Evolutionary conservation across 2,329 filamentous ascomycete species (phyloP).

Genomic region (Colletotrichum melonis): DNA sequence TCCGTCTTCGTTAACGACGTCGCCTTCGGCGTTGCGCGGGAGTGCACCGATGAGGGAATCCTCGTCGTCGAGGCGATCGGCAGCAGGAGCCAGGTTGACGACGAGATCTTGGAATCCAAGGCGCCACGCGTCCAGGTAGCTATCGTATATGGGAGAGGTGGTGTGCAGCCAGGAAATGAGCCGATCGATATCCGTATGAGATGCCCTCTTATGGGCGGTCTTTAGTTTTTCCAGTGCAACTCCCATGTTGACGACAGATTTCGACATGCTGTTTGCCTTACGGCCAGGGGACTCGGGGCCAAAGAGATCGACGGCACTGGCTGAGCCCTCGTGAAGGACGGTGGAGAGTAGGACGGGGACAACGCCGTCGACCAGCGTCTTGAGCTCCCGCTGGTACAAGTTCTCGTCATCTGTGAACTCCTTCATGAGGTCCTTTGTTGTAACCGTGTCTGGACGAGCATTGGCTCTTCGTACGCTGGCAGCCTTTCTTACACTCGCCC

Average conservation of each 20-base stretch:
- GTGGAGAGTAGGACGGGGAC: conserved; percentile 91
- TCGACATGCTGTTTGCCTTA: conserved; percentile 74
- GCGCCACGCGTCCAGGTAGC: conserved; percentile 90
- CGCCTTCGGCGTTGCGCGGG: conserved; percentile 73
- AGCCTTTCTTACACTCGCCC: conserved; percentile 81
- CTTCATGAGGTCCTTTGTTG: conserved; percentile 78
- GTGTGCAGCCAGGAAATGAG: conserved; percentile 86
- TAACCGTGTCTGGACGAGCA: conserved; percentile 74
- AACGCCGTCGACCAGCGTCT: conserved; percentile 93
- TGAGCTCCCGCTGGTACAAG: conserved; percentile 90
- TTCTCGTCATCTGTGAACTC: conserved; percentile 87
- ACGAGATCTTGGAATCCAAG: conserved; percentile 95
- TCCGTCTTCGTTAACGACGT: conserved; percentile 78
- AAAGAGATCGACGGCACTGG: conserved; percentile 75
- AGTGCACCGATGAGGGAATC: conserved; percentile 69
- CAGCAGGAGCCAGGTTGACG: conserved; percentile 86
- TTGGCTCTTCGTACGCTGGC: conserved; percentile 81
- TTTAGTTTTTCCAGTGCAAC: conserved; percentile 87
- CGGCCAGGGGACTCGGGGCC: conserved; percentile 63
- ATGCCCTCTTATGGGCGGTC: conserved; percentile 82
- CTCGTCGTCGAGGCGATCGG: conserved; percentile 64
- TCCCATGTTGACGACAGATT: conserved; percentile 94
- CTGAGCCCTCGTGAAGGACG: conserved; percentile 78
- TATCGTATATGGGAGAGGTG: conserved; percentile 81
- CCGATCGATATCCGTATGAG: conserved; percentile 75